Conservation (phyloP, 768 basidiomycete genomes). For the Russula dissimulans region DNA sequence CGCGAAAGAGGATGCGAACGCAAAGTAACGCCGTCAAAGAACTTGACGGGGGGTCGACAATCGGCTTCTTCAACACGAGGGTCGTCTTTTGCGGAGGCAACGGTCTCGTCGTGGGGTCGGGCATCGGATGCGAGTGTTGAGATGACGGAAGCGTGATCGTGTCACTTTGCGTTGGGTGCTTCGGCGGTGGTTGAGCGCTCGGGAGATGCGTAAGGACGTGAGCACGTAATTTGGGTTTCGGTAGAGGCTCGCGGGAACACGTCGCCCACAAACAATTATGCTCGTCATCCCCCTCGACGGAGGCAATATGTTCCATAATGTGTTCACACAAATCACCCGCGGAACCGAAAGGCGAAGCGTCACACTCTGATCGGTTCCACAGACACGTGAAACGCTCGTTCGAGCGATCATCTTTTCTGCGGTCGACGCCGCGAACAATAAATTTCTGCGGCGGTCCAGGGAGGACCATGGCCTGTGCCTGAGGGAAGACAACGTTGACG, state of each 20-base stretch:
- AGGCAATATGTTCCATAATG: slow-evolving; percentile 42
- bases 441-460: slow-evolving; percentile 66
- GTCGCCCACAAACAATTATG: slow-evolving; percentile 63
- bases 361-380: slow-evolving; percentile 61
- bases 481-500: slow-evolving; percentile 75
- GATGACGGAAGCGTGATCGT: slow-evolving; percentile 57
- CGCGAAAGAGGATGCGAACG: slow-evolving; percentile 74
- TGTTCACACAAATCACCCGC: slow-evolving; percentile 69
- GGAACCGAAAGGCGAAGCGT: slow-evolving; percentile 36
- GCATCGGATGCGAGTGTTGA: slow-evolving; percentile 45
- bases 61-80: slow-evolving; percentile 50
- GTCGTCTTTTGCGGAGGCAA: slow-evolving; percentile 60
- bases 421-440: slow-evolving; percentile 78
- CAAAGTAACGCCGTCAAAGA: slow-evolving; percentile 76
- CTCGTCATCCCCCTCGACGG: slow-evolving; percentile 36
- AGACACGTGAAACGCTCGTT: slow-evolving; percentile 65
- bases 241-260: slow-evolving; percentile 41
- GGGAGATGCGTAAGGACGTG: slow-evolving; percentile 77
- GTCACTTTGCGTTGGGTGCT: slow-evolving; percentile 64
- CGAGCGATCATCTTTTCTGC: slow-evolving; percentile 47
- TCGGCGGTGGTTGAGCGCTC: slow-evolving; percentile 41
- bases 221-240: slow-evolving; percentile 45
- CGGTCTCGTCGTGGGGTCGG: slow-evolving; percentile 56
- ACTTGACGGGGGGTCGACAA: slow-evolving; percentile 56
- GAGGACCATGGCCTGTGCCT: slow-evolving; percentile 81